Evolutionary conservation across 306 rosid genomes (phyloP).

Genomic region (Cotoneaster glaucophyllus): DNA sequence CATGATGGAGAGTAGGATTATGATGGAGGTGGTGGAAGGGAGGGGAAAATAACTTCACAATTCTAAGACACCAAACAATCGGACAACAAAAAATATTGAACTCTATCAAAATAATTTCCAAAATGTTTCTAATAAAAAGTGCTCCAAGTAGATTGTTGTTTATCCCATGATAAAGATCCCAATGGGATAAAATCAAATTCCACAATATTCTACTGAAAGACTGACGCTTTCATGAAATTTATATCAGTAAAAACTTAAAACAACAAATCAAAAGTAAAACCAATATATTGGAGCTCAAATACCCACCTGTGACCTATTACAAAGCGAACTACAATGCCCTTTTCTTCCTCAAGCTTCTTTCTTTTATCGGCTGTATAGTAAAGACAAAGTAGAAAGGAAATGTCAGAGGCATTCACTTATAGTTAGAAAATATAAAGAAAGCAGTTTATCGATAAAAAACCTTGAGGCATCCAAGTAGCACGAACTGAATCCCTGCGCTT

Average conservation of each 20-base stretch:
- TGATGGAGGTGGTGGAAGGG: no score
- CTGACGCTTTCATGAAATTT: neutral
- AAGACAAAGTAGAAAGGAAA: neutral
- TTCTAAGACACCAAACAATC: neutral
- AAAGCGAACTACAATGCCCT: constrained; percentile 48
- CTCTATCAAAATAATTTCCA: neutral
- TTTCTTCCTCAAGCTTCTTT: constrained; percentile 56
- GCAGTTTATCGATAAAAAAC: constrained; percentile 13
- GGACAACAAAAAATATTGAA: neutral
- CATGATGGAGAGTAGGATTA: no score
- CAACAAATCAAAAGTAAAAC: neutral
- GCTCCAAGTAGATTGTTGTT: neutral
- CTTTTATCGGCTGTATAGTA: constrained; percentile 30
- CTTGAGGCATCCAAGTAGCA: constrained; percentile 63
- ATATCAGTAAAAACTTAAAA: neutral
- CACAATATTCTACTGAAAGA: neutral
- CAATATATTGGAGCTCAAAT: constrained; percentile 4
- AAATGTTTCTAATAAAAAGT: neutral
- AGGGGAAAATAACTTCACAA: neutral
- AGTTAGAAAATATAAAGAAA: neutral
- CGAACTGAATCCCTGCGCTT: constrained; percentile 58
- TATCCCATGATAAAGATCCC: neutral
- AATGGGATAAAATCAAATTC: neutral
- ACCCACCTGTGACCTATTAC: constrained; percentile 55
- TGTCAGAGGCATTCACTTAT: neutral